Percentiles rank a stretch among this genome's conserved stretches.
Conservation (phyloP, 805 yeast genomes). For the Nakazawaea pomicola region DNA sequence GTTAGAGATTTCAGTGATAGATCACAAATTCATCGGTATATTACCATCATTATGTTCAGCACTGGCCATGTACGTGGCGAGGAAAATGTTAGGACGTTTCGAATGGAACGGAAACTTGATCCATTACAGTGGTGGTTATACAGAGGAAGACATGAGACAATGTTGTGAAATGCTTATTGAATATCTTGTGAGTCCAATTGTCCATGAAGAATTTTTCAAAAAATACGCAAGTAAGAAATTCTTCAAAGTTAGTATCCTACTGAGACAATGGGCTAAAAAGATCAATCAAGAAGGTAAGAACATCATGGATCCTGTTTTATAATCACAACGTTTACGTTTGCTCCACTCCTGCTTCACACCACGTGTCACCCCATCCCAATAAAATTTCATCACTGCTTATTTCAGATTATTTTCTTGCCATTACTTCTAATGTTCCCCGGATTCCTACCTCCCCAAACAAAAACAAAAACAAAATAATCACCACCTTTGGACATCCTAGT, state of each 20-base stretch:
- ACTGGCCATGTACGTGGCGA: constrained; percentile 78
- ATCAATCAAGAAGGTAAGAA: constrained; percentile 40
- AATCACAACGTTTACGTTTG: too few species aligned
- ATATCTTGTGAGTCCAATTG: constrained; percentile 73
- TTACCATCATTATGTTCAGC: constrained; percentile 83
- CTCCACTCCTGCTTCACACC: too few species aligned
- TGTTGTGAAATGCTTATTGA: constrained; percentile 71
- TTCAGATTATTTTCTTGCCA: too few species aligned
- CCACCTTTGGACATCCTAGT: too few species aligned
- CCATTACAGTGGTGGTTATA: constrained; percentile 89
- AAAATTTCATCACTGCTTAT: too few species aligned
- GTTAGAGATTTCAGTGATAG: constrained; percentile 72
- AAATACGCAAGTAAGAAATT: constrained; percentile 88
- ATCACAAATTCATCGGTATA: constrained; percentile 65
- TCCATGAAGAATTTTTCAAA: constrained; percentile 88
- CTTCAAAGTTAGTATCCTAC: constrained; percentile 76
- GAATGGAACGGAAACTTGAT: constrained; percentile 85
- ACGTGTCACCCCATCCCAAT: too few species aligned
- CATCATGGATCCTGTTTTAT: constrained; percentile 32
- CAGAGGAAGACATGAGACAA: constrained; percentile 65
- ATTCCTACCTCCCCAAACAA: too few species aligned
- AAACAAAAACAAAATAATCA: too few species aligned
- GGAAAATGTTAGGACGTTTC: constrained; percentile 59
- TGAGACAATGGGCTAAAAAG: constrained; percentile 80
- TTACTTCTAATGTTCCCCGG: too few species aligned